Base-by-base conservation (phyloP, 495 filamentous ascomycete species). In the Thermothielavioides terrestris region DNA sequence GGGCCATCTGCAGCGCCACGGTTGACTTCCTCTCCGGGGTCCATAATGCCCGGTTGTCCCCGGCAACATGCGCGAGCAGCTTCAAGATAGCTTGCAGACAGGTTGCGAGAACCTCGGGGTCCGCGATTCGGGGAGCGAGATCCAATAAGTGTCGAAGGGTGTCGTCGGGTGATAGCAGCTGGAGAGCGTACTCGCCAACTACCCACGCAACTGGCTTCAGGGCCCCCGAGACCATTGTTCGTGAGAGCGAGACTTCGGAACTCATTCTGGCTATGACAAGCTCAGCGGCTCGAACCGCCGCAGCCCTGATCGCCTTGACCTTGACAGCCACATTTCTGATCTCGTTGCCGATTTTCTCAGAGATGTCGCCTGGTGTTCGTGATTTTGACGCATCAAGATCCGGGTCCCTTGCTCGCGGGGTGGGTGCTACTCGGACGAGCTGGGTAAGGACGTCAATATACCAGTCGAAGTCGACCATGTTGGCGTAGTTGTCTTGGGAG, bases 381-480 rank as follows among this genome's bases (percentile, higher is more conserved):
- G 51, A 55, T 10, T 64, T 46, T 6, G 66, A 52, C 44, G 82
- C 72, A 23, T 83, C 48, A 4, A 53, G 41, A 28, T 72, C 64
- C 28, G 52, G 42, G n/a, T 60, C 61, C 34, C 55, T 67, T 48
- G 48, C 54, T 11, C 69, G 57, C 12, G 74, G 65, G 30, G 86
- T 69, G 2, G 75, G 73, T 27, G 89, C 74, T 49, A 85, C 78
- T 37, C 81, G 77, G 26, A 95, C 77, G 3, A 98, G 74, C 58
- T 91, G 85, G 6, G 88, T 79, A 9, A 98, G 68, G 31, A 90
- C 77, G 50, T 86, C 82, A 42, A 97, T 80, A 69, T 97, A 97
- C 92, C 92, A 98, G 53, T 94, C 92, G 63, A 98, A 97, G 61
- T 98, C 92, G 38, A 68, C 69, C 39, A 97, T 68, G 58, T 86